Percentiles rank a stretch among this genome's conserved stretches.
phyloP scores from a whole-genome alignment of 2,329 filamentous ascomycete species.

The Calonectria multiphialidica region DNA sequence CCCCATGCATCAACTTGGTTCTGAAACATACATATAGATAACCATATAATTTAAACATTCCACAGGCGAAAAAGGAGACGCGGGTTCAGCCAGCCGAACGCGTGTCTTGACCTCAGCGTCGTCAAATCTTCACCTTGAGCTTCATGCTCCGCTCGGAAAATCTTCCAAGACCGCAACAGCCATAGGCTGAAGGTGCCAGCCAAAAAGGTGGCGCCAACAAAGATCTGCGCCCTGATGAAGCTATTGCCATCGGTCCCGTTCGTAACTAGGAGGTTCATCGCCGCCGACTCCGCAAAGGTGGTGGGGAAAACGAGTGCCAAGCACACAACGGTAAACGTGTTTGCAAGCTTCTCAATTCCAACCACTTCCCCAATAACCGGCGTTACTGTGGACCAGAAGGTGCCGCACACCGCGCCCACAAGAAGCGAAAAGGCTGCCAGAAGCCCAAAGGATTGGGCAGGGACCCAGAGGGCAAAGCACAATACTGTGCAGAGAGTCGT shows the following conservation, averaged over 20 bases:
- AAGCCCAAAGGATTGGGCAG: background rate
- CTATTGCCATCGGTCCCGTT: constrained; percentile 48
- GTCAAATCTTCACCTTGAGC: background rate
- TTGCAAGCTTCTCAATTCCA: constrained; percentile 67
- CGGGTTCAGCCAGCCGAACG: constrained; percentile 29
- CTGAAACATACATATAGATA: background rate
- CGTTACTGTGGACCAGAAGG: constrained; percentile 56
- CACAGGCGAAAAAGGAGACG: constrained; percentile 25
- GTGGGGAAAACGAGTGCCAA: constrained; percentile 66
- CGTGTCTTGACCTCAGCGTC: background rate
- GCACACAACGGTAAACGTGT: constrained; percentile 70
- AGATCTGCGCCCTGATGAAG: constrained; percentile 71
- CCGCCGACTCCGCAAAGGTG: constrained; percentile 64
- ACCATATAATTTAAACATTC: constrained; percentile 19
- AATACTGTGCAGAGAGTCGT: constrained; percentile 8
- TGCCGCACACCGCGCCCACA: constrained; percentile 14
- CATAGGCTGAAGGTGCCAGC: constrained; percentile 64
- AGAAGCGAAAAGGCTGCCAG: constrained; percentile 12
- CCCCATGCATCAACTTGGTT: too few relatives aligned
- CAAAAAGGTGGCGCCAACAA: constrained; percentile 73
- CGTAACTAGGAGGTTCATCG: constrained; percentile 61
- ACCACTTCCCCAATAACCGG: constrained; percentile 73
- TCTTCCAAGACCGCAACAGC: constrained; percentile 71
- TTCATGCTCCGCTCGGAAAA: constrained; percentile 46
- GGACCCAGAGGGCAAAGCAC: constrained; percentile 22